Percentiles rank a stretch among this genome's conserved stretches.
These are phyloP conservation scores for Chaetothyriales sp. DNA, from an alignment of 2,329 filamentous ascomycete species.

Conservation along the genomic window DNA sequence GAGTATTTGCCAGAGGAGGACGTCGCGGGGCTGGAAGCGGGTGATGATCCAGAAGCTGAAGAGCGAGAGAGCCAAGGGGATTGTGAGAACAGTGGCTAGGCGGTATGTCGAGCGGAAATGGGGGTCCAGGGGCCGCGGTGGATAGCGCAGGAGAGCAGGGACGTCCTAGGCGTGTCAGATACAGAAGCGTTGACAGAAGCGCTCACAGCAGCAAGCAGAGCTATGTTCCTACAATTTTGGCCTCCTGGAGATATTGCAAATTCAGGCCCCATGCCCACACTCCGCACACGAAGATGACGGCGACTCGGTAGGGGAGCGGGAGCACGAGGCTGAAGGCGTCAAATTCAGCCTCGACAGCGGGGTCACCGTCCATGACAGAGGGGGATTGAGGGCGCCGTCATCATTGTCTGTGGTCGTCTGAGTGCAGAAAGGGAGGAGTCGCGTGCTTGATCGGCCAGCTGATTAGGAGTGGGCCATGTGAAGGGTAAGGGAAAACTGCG, in stretches of 20 bases:
- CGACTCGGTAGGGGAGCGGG: slow-evolving; percentile 79
- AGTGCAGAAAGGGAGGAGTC: background rate
- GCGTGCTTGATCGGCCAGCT: background rate
- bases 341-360: slow-evolving; percentile 31
- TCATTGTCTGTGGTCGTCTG: background rate
- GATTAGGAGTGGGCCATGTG: background rate
- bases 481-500: background rate
- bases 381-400: background rate
- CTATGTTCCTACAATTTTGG: slow-evolving; percentile 52
- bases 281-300: slow-evolving; percentile 69
- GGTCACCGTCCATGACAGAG: slow-evolving; percentile 17
- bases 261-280: slow-evolving; percentile 94
- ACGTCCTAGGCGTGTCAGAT: slow-evolving; percentile 47
- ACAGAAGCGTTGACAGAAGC: background rate
- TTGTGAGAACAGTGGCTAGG: slow-evolving; percentile 62
- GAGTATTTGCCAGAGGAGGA: slow-evolving; percentile 69
- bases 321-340: slow-evolving; percentile 79
- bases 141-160: slow-evolving; percentile 74
- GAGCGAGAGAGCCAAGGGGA: slow-evolving; percentile 58
- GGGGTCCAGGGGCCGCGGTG: slow-evolving; percentile 55
- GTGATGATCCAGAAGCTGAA: slow-evolving; percentile 74
- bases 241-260: slow-evolving; percentile 66
- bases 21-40: slow-evolving; percentile 52
- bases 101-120: slow-evolving; percentile 78
- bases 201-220: background rate